Base-by-base conservation (phyloP, 371 early-diverging fungal genomes). In the Apophysomyces ossiformis region DNA sequence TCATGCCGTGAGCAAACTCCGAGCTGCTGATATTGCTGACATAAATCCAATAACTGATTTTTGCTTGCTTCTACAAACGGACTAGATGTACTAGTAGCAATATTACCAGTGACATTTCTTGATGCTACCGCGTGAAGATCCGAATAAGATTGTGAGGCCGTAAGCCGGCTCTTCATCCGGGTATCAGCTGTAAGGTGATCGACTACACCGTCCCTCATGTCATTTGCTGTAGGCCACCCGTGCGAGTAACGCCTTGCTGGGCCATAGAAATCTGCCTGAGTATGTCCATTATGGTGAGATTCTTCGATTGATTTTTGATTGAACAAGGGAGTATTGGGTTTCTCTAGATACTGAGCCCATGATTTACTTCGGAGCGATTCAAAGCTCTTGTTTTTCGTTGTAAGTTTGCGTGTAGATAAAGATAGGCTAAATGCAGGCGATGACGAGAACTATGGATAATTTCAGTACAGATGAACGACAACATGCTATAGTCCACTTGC, bases 1-100 rank as follows among this genome's bases (percentile, higher is more conserved):
- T 87, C 85, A 21, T 87, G 88, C 7, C 83, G 67, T 4, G 85
- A 69, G 62, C 90, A 90, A 60, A 73, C 84, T 4, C 89, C 89
- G 46, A 84, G 80, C 67, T 86, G 85, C 61, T 81, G 85, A 65
- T 81, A 86, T 1, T 81, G 73, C 63, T 70, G 69, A 61, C 68
- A 77, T 35, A 59, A 57, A 26, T 62, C 21, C 50, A 50, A 21
- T 13, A 64, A 38, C 18, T 60, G 8, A 58, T 64, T 66, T 21
- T 57, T 62, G 12, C 56, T 37, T 47, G 63, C 46, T 12, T 44
- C 38, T 37, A 37, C 63, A 13, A 46, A 35, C 9, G 63, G 16
- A 35, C 18, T 63, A 12, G 16, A 44, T 7, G 63, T 46, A 21
- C 50, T 58, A 18, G 58, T 21, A 2, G 57, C 39, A 8, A 35